Evolutionary conservation across 768 basidiomycete genomes (phyloP).

Genomic region (Termitomyces heimii): DNA sequence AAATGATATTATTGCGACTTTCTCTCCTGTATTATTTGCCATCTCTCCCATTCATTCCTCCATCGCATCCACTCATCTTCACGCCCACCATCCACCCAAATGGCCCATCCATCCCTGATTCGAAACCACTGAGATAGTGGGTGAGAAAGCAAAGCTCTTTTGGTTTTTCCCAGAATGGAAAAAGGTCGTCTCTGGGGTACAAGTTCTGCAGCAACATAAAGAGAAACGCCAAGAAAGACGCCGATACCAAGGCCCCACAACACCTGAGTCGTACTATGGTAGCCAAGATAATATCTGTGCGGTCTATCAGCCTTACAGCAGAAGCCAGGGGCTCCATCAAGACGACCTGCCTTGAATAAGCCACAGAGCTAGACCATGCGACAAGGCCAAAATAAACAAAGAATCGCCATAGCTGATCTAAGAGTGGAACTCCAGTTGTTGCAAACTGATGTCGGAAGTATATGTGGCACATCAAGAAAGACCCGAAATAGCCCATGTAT

Average conservation of each 20-base stretch:
- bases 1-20: slow-evolving; percentile 11
- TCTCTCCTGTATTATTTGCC: slow-evolving; percentile 16
- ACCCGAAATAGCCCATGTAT: slow-evolving; percentile 83
- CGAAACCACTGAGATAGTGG: slow-evolving; percentile 60
- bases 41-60: slow-evolving; percentile 51
- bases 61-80: slow-evolving; percentile 68
- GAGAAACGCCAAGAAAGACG: slow-evolving; percentile 38
- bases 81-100: slow-evolving; percentile 76
- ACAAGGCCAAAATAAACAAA: slow-evolving; percentile 44
- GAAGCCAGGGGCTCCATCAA: not conserved
- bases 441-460: slow-evolving; percentile 62
- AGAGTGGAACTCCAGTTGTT: slow-evolving; percentile 38
- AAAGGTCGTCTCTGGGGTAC: slow-evolving; percentile 49
- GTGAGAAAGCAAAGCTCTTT: slow-evolving; percentile 45
- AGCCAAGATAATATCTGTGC: slow-evolving; percentile 59
- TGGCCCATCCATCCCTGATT: slow-evolving; percentile 75
- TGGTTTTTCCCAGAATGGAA: slow-evolving; percentile 46
- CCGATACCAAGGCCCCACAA: slow-evolving; percentile 73
- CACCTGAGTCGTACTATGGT: slow-evolving; percentile 71
- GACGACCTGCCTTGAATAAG: slow-evolving; percentile 65
- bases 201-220: slow-evolving; percentile 54
- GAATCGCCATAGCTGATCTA: slow-evolving; percentile 48
- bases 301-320: not conserved
- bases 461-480: slow-evolving; percentile 72
- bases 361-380: slow-evolving; percentile 58